Base-by-base conservation (phyloP, 1,284 basidiomycete species). In the Wallemia ichthyophaga region DNA sequence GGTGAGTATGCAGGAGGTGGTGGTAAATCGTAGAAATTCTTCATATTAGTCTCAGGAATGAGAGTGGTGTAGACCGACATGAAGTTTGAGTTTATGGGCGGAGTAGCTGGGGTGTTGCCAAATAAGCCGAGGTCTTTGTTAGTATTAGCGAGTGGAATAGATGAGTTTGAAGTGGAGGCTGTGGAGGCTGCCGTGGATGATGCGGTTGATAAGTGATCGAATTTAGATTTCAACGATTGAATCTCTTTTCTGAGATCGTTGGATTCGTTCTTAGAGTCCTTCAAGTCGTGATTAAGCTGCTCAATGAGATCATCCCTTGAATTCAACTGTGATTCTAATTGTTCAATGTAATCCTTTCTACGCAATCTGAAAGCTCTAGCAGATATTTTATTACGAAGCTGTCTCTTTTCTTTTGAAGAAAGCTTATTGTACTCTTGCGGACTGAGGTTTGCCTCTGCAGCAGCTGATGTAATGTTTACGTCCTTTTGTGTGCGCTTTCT, bases 371-470 rank as follows among this genome's bases (percentile, higher is more conserved):
- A 95, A 68, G 92, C 94, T 61, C 91, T 75, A 1, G 92, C 92
- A 64, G 82, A 85, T 63, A 96, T 91, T 79, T 96, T 96, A 74
- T 96, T 96, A 61, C 92, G 73, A 37, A 96, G 74, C 70, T 96
- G 92, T 19, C 92, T 74, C 72, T 96, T 96, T 72, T 96, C 91
- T 72, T 95, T 96, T 68, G 80, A 83, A 21, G 79, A 80, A 75
- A 98, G 83, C 71, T 88, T 94, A 71, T 85, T 83, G 74, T 95
- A 95, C 65, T 92, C 88, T 65, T 95, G 89, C 0, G 88, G 82
- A 19, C 80, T 78, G 0, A 48, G n/a, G n/a, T 48, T 48, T 3
- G 37, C 37, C n/a, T 48, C 37, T 3, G 37, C 37, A 13, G 37
- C 37, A 21, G 37, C 37, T 3, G 37, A 48, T 5, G 37, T 48